These are phyloP conservation scores for Elaeagnus macrophylla DNA, from an alignment of 306 rosid species.

Conservation along the genomic window DNA sequence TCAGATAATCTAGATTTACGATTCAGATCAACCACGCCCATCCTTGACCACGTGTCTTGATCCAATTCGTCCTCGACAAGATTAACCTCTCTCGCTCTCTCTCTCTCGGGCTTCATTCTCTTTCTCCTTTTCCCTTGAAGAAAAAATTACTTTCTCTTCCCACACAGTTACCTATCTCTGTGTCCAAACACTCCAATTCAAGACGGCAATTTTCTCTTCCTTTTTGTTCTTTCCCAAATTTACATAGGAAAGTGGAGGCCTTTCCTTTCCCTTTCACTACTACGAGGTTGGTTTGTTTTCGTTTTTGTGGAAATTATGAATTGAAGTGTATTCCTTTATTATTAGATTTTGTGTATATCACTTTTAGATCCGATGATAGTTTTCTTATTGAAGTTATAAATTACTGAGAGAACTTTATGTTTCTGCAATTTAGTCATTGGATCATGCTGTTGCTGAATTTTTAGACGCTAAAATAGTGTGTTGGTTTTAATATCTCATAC, in stretches of 20 bases:
- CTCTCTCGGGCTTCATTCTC: conserved; percentile 3
- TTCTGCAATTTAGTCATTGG: conserved; percentile 6
- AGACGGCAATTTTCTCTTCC: conserved; percentile 6
- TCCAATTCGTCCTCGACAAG: conserved; percentile 1
- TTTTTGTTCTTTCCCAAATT: conserved; percentile 4
- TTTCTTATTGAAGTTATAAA: neutral
- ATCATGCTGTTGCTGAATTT: neutral
- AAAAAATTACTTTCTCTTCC: conserved; percentile 13
- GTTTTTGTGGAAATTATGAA: neutral
- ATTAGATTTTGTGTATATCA: neutral
- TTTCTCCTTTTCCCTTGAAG: neutral
- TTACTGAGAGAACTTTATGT: neutral
- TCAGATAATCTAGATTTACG: conserved; percentile 20
- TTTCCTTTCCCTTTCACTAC: conserved; percentile 16
- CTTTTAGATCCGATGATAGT: conserved; percentile 23
- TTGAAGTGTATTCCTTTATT: neutral
- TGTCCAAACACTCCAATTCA: conserved; percentile 20
- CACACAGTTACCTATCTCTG: conserved; percentile 13
- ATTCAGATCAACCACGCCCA: conserved; percentile 7
- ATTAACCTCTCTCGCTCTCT: conserved; percentile 12
- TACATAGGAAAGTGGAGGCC: conserved; percentile 6
- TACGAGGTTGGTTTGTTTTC: conserved; percentile 11
- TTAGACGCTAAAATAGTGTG: conserved; percentile 5
- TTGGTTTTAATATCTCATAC: neutral
- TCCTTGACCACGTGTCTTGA: conserved; percentile 17